A percentile compares a stretch with the other conserved stretches of the same genome.
phyloP scores from a whole-genome alignment of 2,329 filamentous ascomycete species.

The Xylariaceae sp. region DNA sequence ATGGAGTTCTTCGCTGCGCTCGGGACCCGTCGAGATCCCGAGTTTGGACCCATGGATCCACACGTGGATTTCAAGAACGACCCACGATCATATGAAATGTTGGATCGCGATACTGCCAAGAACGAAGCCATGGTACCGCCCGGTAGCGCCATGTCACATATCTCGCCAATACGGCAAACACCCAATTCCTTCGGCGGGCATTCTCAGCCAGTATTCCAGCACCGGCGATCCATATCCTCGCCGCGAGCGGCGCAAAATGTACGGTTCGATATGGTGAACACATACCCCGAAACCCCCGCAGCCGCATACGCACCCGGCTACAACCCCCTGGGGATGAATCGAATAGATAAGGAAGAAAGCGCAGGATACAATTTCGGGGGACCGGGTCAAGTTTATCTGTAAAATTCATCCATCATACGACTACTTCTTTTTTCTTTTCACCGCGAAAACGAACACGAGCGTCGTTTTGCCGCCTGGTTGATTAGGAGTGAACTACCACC shows the following conservation, averaged over 20 bases:
- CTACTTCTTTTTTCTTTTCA: background rate
- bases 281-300: constrained; percentile 26
- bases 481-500: no score
- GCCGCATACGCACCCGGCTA: constrained; percentile 13
- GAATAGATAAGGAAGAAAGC: constrained; percentile 37
- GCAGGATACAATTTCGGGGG: constrained; percentile 5
- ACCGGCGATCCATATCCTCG: constrained; percentile 51
- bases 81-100: constrained; percentile 74
- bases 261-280: constrained; percentile 41
- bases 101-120: constrained; percentile 51
- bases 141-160: constrained; percentile 34
- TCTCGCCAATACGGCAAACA: constrained; percentile 32
- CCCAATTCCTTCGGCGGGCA: constrained; percentile 51
- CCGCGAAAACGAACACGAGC: background rate
- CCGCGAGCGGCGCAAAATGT: constrained; percentile 43
- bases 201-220: constrained; percentile 50
- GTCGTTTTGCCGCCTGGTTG: background rate
- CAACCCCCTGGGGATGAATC: constrained; percentile 11
- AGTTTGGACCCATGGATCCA: constrained; percentile 88
- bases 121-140: constrained; percentile 48
- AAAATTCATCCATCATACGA: constrained; percentile 4
- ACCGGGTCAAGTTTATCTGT: constrained; percentile 27
- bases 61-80: constrained; percentile 55
- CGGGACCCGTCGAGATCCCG: constrained; percentile 53
- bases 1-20: constrained; percentile 52